These are phyloP conservation scores for Aspergillus baeticus DNA, from an alignment of 495 filamentous ascomycete species.

Conservation along the genomic window DNA sequence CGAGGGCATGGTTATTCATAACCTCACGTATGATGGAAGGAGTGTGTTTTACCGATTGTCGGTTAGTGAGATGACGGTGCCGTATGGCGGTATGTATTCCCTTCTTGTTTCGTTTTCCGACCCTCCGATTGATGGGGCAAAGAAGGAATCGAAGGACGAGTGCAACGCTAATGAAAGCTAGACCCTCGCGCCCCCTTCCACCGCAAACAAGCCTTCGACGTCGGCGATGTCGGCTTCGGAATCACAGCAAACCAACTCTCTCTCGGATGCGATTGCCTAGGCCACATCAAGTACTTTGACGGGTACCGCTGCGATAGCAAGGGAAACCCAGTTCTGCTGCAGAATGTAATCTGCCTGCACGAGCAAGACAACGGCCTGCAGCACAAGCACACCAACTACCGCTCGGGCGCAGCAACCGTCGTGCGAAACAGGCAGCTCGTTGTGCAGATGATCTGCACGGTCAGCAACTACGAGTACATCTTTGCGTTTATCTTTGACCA, in stretches of 20 bases:
- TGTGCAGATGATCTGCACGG: slow-evolving; percentile 72
- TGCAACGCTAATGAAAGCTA: slow-evolving; percentile 4
- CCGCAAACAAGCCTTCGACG: slow-evolving; percentile 72
- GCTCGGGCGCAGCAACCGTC: slow-evolving; percentile 56
- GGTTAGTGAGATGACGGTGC: slow-evolving; percentile 78
- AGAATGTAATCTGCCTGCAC: slow-evolving; percentile 66
- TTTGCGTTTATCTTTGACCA: slow-evolving; percentile 85
- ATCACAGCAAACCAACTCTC: slow-evolving; percentile 65
- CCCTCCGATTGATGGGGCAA: slow-evolving; percentile 4
- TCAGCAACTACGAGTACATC: slow-evolving; percentile 85
- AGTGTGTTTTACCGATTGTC: slow-evolving; percentile 72
- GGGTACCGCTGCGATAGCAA: slow-evolving; percentile 54
- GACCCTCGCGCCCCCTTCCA: slow-evolving; percentile 69
- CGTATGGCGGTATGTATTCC: slow-evolving; percentile 41
- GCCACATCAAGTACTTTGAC: slow-evolving; percentile 65
- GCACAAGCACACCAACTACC: slow-evolving; percentile 72
- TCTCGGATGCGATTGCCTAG: slow-evolving; percentile 69
- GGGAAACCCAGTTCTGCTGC: slow-evolving; percentile 51
- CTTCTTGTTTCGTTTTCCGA: not conserved
- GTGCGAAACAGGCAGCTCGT: slow-evolving; percentile 63
- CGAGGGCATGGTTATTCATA: slow-evolving; percentile 63
- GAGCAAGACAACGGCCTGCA: slow-evolving; percentile 69
- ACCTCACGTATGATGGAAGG: slow-evolving; percentile 68
- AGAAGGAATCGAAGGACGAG: no score
- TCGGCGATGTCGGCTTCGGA: slow-evolving; percentile 67